Evolutionary conservation across 495 filamentous ascomycete genomes (phyloP), one percentile per base, ranked within the genome.

Genomic region (Penicillium odoratum): DNA sequence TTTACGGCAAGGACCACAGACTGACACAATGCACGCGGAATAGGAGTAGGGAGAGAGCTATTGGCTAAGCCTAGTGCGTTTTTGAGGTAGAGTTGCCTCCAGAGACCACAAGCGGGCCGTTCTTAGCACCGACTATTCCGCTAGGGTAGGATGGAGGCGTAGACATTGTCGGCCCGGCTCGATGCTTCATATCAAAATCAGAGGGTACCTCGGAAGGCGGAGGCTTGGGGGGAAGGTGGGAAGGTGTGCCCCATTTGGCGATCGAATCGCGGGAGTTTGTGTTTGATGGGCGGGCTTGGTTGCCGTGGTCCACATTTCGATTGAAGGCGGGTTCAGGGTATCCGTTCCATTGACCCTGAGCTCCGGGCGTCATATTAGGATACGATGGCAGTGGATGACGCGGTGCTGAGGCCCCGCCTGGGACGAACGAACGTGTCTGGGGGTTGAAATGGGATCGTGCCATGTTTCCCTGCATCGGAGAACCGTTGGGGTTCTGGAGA

Each of bases 361-460:
- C 25, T 33, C 55, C 55, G 26, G 67, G 21, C 16, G 69, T 69
- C 52, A 68, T 63, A 29, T 56, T 65, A 28, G 60, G 48, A 52
- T 73, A 78, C 15, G 68, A 47, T 53, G 66, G 64, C 51, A 50
- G 64, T 28, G 69, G 66, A 49, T 76, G 72, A 38, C 73, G 71
- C 3, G 61, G 52, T 28, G 59, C 26, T 10, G 71, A 51, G 38
- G 69, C 56, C 44, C 69, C 65, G 21, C 81, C 79, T 21, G 93
- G 93, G 43, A 96, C 83, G 66, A 97, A 97, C 3, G 91, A 85
- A 57, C 92, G 88, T 10, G 90, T 96, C 71, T 96, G 92, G 0
- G 93, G 93, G 63, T 97, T 96, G 78, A 97, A 96, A 21, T 88
- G 82, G 65, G 91, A 88, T 25, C 91, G 79, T 65, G 85, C 88